These are phyloP conservation scores for Flueggea neowawraea DNA, from an alignment of 441 rosid species.

Conservation along the genomic window DNA sequence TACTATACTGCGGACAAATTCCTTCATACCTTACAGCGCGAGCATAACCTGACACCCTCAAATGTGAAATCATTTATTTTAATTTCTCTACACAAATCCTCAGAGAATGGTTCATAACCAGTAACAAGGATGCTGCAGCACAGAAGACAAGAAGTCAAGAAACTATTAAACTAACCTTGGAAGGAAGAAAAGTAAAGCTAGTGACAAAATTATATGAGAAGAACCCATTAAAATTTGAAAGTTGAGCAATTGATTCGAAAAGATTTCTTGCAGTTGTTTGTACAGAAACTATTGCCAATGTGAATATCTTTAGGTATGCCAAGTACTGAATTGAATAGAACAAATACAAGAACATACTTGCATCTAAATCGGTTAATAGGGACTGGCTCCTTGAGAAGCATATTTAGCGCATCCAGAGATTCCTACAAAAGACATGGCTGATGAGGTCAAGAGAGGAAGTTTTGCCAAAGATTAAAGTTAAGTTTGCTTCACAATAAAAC, in stretches of 20 bases:
- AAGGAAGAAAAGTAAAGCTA: not conserved
- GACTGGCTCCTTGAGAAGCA: conserved; percentile 65
- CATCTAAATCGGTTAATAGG: conserved; percentile 86
- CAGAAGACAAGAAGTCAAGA: conserved; percentile 10
- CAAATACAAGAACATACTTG: conserved; percentile 44
- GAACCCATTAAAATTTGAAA: not conserved
- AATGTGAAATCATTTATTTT: conserved; percentile 47
- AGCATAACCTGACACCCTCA: conserved; percentile 62
- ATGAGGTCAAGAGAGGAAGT: not conserved
- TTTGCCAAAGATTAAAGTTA: not conserved
- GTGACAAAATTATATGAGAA: not conserved
- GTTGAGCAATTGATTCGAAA: not conserved
- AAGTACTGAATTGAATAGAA: not conserved
- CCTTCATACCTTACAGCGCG: conserved; percentile 32
- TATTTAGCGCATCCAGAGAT: conserved; percentile 75
- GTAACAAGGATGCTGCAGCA: conserved; percentile 63
- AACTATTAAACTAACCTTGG: not conserved
- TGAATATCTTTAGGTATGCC: too few species aligned
- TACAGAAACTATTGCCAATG: not conserved
- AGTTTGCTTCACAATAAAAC: conserved; percentile 9
- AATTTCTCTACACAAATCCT: conserved; percentile 79
- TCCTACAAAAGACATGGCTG: conserved; percentile 44
- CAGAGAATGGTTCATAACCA: conserved; percentile 81
- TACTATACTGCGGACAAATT: not conserved
- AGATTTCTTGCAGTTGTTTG: not conserved